phyloP scores from a whole-genome alignment of 1,284 basidiomycete genomes.

The Pyrrhoderma lamaoense region DNA sequence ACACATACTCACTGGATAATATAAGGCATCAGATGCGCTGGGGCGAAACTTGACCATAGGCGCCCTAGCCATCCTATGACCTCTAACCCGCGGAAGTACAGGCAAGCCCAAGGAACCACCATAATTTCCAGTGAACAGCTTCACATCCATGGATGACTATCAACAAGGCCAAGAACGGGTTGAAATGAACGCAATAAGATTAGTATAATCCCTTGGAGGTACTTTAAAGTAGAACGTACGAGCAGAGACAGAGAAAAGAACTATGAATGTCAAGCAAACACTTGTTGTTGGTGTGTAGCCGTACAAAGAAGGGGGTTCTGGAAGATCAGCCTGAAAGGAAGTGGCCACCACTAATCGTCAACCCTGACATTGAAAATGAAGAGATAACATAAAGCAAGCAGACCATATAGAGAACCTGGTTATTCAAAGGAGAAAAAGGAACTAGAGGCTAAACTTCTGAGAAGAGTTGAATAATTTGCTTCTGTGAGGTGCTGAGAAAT shows the following conservation, averaged over 20 bases:
- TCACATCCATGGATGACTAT: constrained; percentile 33
- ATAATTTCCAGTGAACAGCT: constrained; percentile 29
- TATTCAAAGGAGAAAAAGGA: too few relatives aligned
- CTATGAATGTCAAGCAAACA: constrained; percentile 25
- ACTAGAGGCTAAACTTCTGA: too few relatives aligned
- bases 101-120: constrained; percentile 34
- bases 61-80: constrained; percentile 35
- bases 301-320: constrained; percentile 19
- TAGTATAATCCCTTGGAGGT: too few relatives aligned
- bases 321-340: too few relatives aligned
- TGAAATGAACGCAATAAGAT: not conserved
- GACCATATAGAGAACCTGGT: too few relatives aligned
- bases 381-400: too few relatives aligned
- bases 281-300: constrained; percentile 28
- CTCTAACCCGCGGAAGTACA: constrained; percentile 32
- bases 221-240: constrained; percentile 7
- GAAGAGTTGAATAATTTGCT: too few relatives aligned
- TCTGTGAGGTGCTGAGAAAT: too few relatives aligned
- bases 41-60: constrained; percentile 29
- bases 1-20: constrained; percentile 43
- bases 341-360: too few relatives aligned
- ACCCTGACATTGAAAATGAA: too few relatives aligned
- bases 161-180: not conserved
- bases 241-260: constrained; percentile 12
- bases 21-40: constrained; percentile 26